Evolutionary conservation across 345 rosid species (phyloP).

Genomic region (Sonneratia alba): DNA sequence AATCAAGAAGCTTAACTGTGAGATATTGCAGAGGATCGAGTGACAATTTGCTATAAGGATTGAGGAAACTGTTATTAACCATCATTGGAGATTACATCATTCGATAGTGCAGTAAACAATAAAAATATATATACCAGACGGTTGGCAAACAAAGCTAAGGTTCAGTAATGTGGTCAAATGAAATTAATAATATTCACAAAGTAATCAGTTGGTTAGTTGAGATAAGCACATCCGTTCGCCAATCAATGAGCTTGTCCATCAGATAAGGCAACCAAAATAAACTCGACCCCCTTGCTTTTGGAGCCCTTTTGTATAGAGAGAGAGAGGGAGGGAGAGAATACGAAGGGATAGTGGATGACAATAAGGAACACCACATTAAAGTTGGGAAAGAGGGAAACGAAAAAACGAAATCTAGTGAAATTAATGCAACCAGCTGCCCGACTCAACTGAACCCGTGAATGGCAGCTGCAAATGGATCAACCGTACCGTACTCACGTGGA

Average conservation of each 20-base stretch:
- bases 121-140: too few species aligned
- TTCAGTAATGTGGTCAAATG: too few species aligned
- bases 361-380: slow-evolving; percentile 29
- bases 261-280: neutral
- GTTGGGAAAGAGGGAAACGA: slow-evolving; percentile 10
- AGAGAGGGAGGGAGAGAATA: neutral
- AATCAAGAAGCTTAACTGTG: slow-evolving; percentile 88
- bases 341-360: slow-evolving; percentile 11
- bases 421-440: slow-evolving; percentile 30
- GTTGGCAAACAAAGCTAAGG: too few species aligned
- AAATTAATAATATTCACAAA: neutral
- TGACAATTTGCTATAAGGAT: too few species aligned
- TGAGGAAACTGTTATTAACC: too few species aligned
- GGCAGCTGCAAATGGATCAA: slow-evolving; percentile 24
- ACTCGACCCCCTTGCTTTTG: slow-evolving; percentile 13
- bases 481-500: neutral
- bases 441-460: slow-evolving; percentile 36
- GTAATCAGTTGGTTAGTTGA: neutral
- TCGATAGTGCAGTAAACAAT: too few species aligned
- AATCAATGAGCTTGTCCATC: neutral
- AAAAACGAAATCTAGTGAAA: slow-evolving; percentile 10
- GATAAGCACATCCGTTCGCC: neutral
- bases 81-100: too few species aligned
- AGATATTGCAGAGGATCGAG: neutral
- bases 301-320: slow-evolving; percentile 10